Percentiles rank a stretch among this genome's conserved stretches.
Evolutionary conservation across 192 early-diverging fungal species (phyloP).

Genomic region (Linnemannia elongata): DNA sequence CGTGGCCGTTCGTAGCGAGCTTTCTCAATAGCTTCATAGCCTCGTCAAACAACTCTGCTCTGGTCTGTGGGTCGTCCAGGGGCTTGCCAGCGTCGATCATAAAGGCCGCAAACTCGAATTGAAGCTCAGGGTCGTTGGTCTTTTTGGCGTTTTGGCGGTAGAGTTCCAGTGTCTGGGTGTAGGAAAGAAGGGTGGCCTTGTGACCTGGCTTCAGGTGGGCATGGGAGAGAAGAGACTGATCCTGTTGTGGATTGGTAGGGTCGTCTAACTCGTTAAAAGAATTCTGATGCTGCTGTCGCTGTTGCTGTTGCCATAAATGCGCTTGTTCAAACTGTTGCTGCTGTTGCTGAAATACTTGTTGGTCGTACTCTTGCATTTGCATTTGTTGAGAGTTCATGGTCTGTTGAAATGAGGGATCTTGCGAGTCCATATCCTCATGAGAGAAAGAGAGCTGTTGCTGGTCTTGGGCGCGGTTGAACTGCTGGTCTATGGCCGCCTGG

Average conservation of each 20-base stretch:
- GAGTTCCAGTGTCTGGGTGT: constrained; percentile 63
- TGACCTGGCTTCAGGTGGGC: constrained; percentile 68
- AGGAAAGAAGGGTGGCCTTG: constrained; percentile 64
- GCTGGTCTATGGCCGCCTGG: constrained; percentile 9
- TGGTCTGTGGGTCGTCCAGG: constrained; percentile 61
- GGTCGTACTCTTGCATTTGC: constrained; percentile 29
- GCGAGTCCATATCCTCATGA: neutral
- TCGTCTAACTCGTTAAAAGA: neutral
- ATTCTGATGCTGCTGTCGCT: constrained; percentile 17
- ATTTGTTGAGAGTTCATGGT: constrained; percentile 18
- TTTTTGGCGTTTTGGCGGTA: constrained; percentile 75
- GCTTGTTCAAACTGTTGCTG: constrained; percentile 30
- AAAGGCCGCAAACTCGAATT: constrained; percentile 76
- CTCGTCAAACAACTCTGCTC: constrained; percentile 72
- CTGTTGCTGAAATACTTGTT: constrained; percentile 32
- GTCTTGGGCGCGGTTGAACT: constrained; percentile 21
- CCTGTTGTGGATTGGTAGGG: neutral
- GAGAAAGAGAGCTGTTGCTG: constrained; percentile 15
- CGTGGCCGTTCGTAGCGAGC: constrained; percentile 68
- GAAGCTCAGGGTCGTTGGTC: constrained; percentile 67
- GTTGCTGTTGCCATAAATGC: constrained; percentile 37
- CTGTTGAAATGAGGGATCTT: neutral
- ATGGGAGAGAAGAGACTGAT: constrained; percentile 41
- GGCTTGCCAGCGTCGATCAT: constrained; percentile 70
- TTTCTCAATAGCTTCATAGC: constrained; percentile 71